phyloP scores from a whole-genome alignment of 2,329 filamentous ascomycete species.

The Thielaviopsis populi region DNA sequence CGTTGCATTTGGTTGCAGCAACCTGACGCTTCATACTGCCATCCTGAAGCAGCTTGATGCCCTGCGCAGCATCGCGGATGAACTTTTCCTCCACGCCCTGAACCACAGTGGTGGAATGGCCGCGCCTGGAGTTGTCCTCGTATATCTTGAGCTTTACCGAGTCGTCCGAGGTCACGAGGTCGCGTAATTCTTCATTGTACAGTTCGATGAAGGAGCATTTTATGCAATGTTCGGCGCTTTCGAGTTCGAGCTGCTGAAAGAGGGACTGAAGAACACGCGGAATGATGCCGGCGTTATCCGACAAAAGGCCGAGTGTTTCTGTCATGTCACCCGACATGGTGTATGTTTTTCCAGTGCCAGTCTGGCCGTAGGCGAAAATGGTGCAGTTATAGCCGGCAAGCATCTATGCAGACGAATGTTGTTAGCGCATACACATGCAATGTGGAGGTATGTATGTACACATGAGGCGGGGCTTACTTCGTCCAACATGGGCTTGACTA shows the following conservation, averaged over 20 bases:
- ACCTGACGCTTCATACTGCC: slow-evolving; percentile 92
- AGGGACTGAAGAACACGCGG: slow-evolving; percentile 77
- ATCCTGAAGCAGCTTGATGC: slow-evolving; percentile 74
- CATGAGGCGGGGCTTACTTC: slow-evolving; percentile 45
- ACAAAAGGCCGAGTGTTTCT: slow-evolving; percentile 68
- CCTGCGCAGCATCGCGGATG: slow-evolving; percentile 69
- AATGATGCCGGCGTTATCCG: slow-evolving; percentile 88
- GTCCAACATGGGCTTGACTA: slow-evolving; percentile 80
- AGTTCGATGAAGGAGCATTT: slow-evolving; percentile 98
- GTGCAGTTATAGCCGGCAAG: slow-evolving; percentile 92
- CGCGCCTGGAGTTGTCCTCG: slow-evolving; percentile 75
- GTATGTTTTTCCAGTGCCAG: slow-evolving; percentile 95
- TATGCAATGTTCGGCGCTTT: slow-evolving; percentile 70
- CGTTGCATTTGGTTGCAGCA: slow-evolving; percentile 99
- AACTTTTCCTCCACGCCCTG: slow-evolving; percentile 97
- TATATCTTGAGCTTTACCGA: slow-evolving; percentile 83
- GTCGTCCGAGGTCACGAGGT: slow-evolving; percentile 72
- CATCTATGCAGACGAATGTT: slow-evolving; percentile 42
- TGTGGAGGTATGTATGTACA: neutral
- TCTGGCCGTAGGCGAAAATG: slow-evolving; percentile 96
- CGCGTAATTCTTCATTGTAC: slow-evolving; percentile 93
- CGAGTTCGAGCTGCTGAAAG: slow-evolving; percentile 68
- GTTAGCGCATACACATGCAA: neutral
- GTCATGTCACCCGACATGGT: slow-evolving; percentile 98
- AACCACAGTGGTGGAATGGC: slow-evolving; percentile 71